A percentile compares a stretch with the other conserved stretches of the same genome.
phyloP scores from a whole-genome alignment of 2,329 filamentous ascomycete species.

The Helicocarpus griseus region DNA sequence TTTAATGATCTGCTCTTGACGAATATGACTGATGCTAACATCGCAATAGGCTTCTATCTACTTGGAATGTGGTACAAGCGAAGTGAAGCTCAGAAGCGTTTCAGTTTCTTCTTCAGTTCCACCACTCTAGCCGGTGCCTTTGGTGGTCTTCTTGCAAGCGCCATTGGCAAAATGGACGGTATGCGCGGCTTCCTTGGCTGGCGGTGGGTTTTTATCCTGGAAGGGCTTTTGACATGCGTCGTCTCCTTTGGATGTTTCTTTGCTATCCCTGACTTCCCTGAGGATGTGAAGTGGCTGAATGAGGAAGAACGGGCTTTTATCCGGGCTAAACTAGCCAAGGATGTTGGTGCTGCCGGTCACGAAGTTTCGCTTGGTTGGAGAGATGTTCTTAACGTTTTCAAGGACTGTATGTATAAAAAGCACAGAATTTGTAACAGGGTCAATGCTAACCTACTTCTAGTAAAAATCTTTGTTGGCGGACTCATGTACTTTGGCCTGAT shows the following conservation, averaged over 20 bases:
- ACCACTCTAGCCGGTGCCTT: slow-evolving; percentile 54
- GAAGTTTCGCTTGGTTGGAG: slow-evolving; percentile 51
- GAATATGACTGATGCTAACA: slow-evolving; percentile 1
- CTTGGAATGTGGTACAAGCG: slow-evolving; percentile 79
- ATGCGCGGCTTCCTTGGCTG: slow-evolving; percentile 47
- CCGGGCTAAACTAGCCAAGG: slow-evolving; percentile 54
- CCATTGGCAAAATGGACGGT: slow-evolving; percentile 49
- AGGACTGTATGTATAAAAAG: slow-evolving; percentile 44
- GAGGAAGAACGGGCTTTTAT: slow-evolving; percentile 61
- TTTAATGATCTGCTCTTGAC: slow-evolving; percentile 17
- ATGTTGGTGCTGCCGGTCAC: slow-evolving; percentile 57
- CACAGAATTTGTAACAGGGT: background rate
- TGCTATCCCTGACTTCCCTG: slow-evolving; percentile 63
- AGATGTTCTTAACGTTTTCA: slow-evolving; percentile 56
- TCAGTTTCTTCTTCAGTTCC: slow-evolving; percentile 84
- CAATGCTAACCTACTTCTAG: slow-evolving; percentile 13
- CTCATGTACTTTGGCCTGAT: slow-evolving; percentile 77
- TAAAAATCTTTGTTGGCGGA: slow-evolving; percentile 61
- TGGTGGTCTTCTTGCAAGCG: slow-evolving; percentile 51
- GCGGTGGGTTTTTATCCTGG: slow-evolving; percentile 47
- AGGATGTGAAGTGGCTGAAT: slow-evolving; percentile 62
- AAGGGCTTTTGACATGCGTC: slow-evolving; percentile 56
- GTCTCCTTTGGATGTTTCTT: slow-evolving; percentile 54
- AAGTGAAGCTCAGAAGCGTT: slow-evolving; percentile 79
- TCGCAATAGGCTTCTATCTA: slow-evolving; percentile 44